A percentile compares a stretch with the other conserved stretches of the same genome.
Conservation (phyloP, 2,329 filamentous ascomycete genomes). For the Tolypocladium inflatum region DNA sequence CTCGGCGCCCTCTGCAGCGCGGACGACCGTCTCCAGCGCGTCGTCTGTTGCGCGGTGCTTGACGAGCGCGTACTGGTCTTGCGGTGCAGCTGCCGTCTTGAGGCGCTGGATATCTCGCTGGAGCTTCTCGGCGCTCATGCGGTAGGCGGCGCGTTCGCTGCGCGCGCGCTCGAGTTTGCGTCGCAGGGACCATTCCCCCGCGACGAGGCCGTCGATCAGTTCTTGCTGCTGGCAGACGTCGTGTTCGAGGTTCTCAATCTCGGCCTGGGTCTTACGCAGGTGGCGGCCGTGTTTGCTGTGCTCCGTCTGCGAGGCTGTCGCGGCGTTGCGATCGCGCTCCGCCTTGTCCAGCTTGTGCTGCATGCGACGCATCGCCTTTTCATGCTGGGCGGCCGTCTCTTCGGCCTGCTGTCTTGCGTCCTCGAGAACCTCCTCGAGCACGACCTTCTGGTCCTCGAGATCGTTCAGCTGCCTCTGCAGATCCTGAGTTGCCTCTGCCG, state of each 20-base stretch:
- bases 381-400: constrained; percentile 33
- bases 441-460: constrained; percentile 48
- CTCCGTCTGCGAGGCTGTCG: constrained; percentile 24
- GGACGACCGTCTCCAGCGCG: constrained; percentile 49
- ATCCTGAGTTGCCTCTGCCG: constrained; percentile 30
- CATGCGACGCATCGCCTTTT: constrained; percentile 31
- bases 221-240: constrained; percentile 61
- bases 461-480: constrained; percentile 46
- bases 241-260: constrained; percentile 60
- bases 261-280: constrained; percentile 52
- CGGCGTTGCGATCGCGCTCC: constrained; percentile 33
- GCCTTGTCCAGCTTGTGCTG: constrained; percentile 42
- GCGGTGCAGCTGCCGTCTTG: constrained; percentile 25
- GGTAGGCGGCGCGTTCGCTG: constrained; percentile 51
- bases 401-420: constrained; percentile 42
- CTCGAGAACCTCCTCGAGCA: constrained; percentile 49
- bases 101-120: constrained; percentile 40
- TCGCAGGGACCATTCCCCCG: constrained; percentile 50
- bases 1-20: constrained; percentile 52
- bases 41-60: constrained; percentile 31
- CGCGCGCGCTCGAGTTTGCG: constrained; percentile 61
- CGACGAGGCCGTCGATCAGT: constrained; percentile 46
- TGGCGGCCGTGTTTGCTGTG: constrained; percentile 46
- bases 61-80: constrained; percentile 10
- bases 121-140: constrained; percentile 44